Evolutionary conservation across 352 stramenopile genomes (phyloP).

Genomic region (Phytophthora crassamura): DNA sequence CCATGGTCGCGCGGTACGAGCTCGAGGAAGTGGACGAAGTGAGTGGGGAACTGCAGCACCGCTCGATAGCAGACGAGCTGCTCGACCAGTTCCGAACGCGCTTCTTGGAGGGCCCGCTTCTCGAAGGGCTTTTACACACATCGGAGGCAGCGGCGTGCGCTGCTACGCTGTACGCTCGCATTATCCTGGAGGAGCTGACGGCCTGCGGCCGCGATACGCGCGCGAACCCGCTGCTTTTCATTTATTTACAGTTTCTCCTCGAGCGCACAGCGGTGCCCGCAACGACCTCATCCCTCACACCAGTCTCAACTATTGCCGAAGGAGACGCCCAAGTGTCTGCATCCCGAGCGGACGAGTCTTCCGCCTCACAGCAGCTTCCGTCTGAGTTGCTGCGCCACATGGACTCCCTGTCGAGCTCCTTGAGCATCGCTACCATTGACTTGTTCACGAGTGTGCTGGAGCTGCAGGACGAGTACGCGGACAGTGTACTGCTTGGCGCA

Average conservation of each 20-base stretch:
- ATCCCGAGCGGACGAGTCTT: conserved; percentile 16
- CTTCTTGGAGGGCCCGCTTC: conserved; percentile 72
- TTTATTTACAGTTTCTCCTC: conserved; percentile 85
- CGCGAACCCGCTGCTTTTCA: conserved; percentile 76
- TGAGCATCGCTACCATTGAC: conserved; percentile 87
- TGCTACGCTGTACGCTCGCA: conserved; percentile 74
- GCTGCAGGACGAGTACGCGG: conserved; percentile 68
- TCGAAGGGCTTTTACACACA: conserved; percentile 74
- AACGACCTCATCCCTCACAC: no score
- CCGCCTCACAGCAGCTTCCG: conserved; percentile 55
- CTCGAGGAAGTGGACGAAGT: conserved; percentile 59
- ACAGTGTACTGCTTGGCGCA: conserved; percentile 55
- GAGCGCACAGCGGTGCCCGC: conserved; percentile 30
- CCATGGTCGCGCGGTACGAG: conserved; percentile 83
- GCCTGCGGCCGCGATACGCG: conserved; percentile 69
- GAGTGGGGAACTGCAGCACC: conserved; percentile 40
- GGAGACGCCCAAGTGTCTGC: conserved; percentile 3
- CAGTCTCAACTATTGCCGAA: conserved; percentile 1
- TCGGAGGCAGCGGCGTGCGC: conserved; percentile 73
- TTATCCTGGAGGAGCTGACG: conserved; percentile 85
- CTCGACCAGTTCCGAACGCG: conserved; percentile 72
- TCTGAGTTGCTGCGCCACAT: conserved; percentile 80
- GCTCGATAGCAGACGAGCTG: conserved; percentile 81
- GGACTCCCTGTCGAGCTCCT: conserved; percentile 77
- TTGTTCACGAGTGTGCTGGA: conserved; percentile 80